Evolutionary conservation across 805 yeast species (phyloP).

Genomic region (Nakazawaea ernobii): DNA sequence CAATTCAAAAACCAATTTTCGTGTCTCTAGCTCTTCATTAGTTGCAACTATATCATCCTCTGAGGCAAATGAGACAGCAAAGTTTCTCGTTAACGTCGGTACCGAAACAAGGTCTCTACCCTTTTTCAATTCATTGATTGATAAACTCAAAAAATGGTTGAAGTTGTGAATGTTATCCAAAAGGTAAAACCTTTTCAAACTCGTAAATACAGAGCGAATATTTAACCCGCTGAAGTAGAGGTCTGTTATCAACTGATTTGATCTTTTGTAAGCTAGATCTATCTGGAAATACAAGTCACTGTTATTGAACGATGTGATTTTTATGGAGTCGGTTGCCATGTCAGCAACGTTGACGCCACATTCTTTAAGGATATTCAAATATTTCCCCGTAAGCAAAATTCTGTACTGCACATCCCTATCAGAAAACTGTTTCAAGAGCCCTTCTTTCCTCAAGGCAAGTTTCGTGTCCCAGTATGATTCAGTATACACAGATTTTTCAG

Average conservation of each 20-base stretch:
- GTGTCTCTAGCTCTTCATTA: conserved; percentile 3
- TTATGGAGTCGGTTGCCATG: conserved; percentile 12
- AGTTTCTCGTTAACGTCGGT: conserved; percentile 27
- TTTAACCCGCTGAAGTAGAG: conserved; percentile 58
- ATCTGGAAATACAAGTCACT: conserved; percentile 47
- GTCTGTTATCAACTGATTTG: conserved; percentile 55
- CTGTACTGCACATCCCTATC: conserved; percentile 50
- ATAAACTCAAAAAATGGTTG: conserved; percentile 44
- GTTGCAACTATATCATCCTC: conserved; percentile 10
- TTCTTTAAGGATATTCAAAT: conserved; percentile 62
- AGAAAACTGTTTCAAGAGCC: conserved; percentile 61
- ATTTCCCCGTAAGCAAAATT: conserved; percentile 79
- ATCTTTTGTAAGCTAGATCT: conserved; percentile 55
- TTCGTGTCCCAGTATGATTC: conserved; percentile 73
- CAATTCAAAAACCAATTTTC: conserved; percentile 16
- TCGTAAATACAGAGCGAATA: conserved; percentile 38
- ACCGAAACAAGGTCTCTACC: conserved; percentile 19
- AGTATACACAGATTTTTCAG: conserved; percentile 17
- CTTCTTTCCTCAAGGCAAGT: conserved; percentile 69
- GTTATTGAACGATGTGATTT: conserved; percentile 24
- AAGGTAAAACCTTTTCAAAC: conserved; percentile 54
- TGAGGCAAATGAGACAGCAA: conserved; percentile 13
- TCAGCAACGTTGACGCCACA: conserved; percentile 39
- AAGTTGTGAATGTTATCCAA: conserved; percentile 46
- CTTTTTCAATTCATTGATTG: conserved; percentile 48